Conservation (phyloP, 129 eudicot species). For the Ambrosia trifida region DNA sequence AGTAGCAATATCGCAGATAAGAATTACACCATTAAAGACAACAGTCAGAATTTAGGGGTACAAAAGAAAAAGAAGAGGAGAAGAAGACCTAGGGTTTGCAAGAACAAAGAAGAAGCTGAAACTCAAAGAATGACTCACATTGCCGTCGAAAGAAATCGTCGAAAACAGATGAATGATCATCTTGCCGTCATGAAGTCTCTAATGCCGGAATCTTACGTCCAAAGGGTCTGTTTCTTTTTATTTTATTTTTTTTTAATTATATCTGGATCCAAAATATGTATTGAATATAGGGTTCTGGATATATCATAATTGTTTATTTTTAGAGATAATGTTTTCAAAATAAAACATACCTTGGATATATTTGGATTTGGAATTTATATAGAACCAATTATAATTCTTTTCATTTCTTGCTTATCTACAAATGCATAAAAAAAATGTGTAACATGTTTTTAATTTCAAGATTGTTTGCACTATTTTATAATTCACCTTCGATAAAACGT, state of each 20-base stretch:
- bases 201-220: conserved; percentile 95
- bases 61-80: conserved; percentile 80
- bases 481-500: neutral
- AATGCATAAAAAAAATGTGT: neutral
- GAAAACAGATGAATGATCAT: conserved; percentile 97
- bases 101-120: conserved; percentile 96
- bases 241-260: neutral
- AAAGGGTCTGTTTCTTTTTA: conserved; percentile 48
- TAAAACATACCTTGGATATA: neutral
- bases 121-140: conserved; percentile 97
- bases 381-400: neutral
- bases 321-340: neutral
- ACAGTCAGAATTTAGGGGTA: conserved; percentile 36
- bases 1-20: conserved; percentile 17
- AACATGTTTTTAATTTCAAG: neutral
- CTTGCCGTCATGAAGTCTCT: conserved; percentile 86
- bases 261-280: conserved; percentile 14
- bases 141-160: conserved; percentile 89
- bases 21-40: neutral
- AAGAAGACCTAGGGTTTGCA: conserved; percentile 71
- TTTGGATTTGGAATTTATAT: neutral
- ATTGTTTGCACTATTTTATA: neutral
- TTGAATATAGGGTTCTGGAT: neutral
- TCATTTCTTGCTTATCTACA: neutral
- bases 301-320: neutral